phyloP scores from a whole-genome alignment of 2,329 filamentous ascomycete genomes.

The Bipolaris cookei region DNA sequence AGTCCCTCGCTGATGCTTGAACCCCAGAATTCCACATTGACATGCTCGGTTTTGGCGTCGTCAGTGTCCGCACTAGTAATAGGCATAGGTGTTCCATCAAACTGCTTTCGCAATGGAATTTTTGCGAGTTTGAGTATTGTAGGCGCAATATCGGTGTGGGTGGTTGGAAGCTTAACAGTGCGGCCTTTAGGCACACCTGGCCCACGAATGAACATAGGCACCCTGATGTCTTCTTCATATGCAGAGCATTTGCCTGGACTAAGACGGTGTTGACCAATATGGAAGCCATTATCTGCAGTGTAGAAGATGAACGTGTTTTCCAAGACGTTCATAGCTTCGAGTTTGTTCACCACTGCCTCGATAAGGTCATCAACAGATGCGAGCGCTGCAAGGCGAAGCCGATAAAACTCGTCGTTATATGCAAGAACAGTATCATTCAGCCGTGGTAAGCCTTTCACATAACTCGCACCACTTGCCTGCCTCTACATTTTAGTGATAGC shows the following conservation, averaged over 20 bases:
- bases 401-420: background rate
- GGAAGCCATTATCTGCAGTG: constrained; percentile 48
- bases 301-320: constrained; percentile 56
- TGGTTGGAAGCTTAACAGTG: background rate
- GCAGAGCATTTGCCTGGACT: constrained; percentile 32
- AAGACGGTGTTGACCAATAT: constrained; percentile 47
- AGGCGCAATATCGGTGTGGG: background rate
- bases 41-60: background rate
- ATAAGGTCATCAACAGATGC: constrained; percentile 62
- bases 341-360: constrained; percentile 49
- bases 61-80: background rate
- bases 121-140: background rate
- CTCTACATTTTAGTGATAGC: background rate
- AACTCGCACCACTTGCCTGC: background rate
- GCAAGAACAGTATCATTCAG: background rate
- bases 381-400: constrained; percentile 51
- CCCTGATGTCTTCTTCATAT: background rate
- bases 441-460: background rate
- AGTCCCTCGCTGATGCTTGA: background rate
- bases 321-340: constrained; percentile 51
- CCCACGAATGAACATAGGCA: background rate
- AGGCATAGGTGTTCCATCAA: background rate
- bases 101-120: background rate
- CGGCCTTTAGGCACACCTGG: background rate
- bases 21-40: constrained; percentile 3